Evolutionary conservation across 2,329 filamentous ascomycete species (phyloP), one percentile per base, ranked within the genome.

Genomic region (Biscogniauxia marginata): DNA sequence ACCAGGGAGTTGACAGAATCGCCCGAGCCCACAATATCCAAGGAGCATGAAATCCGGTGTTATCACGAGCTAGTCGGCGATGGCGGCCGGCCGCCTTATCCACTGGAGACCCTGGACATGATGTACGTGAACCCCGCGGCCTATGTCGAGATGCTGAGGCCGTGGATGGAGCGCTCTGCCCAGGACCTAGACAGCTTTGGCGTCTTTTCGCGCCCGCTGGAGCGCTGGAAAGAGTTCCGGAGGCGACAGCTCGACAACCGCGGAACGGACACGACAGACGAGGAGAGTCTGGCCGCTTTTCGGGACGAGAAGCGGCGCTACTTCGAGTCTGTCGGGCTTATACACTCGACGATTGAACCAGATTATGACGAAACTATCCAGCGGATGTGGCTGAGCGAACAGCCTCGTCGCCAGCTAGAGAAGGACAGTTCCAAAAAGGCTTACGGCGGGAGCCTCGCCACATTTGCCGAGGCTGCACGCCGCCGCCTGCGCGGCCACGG

Each of bases 391-490:
- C 22, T 5, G 48, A 16, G 34, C 5, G 24, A 34, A 7, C 46
- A 48, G 20, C 5, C n/a, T 48, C n/a, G 6, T n/a, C 6, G 48
- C 23, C 16, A n/a, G 19, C n/a, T n/a, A n/a, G n/a, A n/a, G n/a
- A n/a, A 18, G 7, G 24, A 53, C 23, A 7, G 51, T 9, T 20
- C 16, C 20, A 50, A 18, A 25, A 46, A 49, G 20, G 52, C 45
- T 22, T 16, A 5, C 18, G 19, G 44, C 22, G 54, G 60, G 46
- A 57, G 63, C 56, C 69, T 71, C 46, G 21, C 46, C 44, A 61
- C 62, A 21, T 72, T 74, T 53, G 56, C 45, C 16, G 54, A 64
- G 18, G 64, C 62, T 8, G 60, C 68, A 2, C 65, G 70, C 59
- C 55, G 57, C 19, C 66, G 66, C 13, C 66, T 74, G 0, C 53